Conservation (phyloP, 2,329 filamentous ascomycete genomes). For the Aureobasidium lini region DNA sequence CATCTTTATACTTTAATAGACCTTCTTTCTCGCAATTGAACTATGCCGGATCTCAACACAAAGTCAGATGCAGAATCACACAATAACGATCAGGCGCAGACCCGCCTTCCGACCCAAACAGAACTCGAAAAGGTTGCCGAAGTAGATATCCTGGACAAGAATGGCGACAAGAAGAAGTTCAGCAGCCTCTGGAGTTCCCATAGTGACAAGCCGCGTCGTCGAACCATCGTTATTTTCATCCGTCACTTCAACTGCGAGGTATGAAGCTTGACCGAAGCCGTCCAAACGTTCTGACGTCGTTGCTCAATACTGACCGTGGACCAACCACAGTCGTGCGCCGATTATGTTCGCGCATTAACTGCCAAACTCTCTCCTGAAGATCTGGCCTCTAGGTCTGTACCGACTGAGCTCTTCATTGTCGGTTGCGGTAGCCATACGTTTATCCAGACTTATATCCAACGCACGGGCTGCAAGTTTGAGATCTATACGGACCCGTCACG, state of each 20-base stretch:
- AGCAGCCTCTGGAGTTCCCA: background rate
- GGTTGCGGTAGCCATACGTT: conserved; percentile 28
- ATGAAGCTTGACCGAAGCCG: background rate
- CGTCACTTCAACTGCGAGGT: conserved; percentile 36
- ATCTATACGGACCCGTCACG: conserved; percentile 28
- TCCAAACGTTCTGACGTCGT: background rate
- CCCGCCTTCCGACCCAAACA: background rate
- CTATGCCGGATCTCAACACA: background rate
- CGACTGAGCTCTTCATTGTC: conserved; percentile 26
- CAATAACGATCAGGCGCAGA: background rate
- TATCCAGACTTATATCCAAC: conserved; percentile 24
- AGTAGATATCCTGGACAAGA: background rate
- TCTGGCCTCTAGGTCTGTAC: conserved; percentile 19
- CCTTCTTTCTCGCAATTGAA: background rate
- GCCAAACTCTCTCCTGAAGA: conserved; percentile 19
- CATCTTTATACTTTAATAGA: too few relatives aligned
- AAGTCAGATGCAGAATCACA: background rate
- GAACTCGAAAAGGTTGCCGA: conserved; percentile 1
- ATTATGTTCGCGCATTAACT: conserved; percentile 26
- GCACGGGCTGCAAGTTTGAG: conserved; percentile 24
- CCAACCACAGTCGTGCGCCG: conserved; percentile 25
- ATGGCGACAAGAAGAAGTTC: conserved; percentile 4
- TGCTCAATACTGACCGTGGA: background rate
- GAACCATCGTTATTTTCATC: conserved; percentile 31
- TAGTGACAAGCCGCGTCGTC: background rate